Percentiles rank a stretch among this genome's conserved stretches.
These are phyloP conservation scores for Scedosporium minutisporum DNA, from an alignment of 2,329 filamentous ascomycete genomes.

Conservation along the genomic window DNA sequence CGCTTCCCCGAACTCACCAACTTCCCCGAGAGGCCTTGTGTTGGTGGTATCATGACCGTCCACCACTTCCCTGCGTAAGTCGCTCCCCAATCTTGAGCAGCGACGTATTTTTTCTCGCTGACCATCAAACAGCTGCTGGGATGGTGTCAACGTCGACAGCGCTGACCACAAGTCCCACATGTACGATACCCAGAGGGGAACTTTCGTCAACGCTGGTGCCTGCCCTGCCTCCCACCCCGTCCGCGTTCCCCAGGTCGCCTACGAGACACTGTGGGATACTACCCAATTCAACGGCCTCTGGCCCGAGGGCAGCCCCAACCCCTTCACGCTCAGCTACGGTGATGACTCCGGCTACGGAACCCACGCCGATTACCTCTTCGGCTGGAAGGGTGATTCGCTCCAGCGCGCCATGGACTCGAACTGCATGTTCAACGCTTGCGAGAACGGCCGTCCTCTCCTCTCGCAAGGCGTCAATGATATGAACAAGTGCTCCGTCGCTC, in stretches of 20 bases:
- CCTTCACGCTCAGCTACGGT: slow-evolving; percentile 19
- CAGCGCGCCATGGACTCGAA: slow-evolving; percentile 17
- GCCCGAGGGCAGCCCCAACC: slow-evolving; percentile 18
- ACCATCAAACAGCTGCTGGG: slow-evolving; percentile 42
- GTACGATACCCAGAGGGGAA: slow-evolving; percentile 20
- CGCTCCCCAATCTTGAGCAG: not conserved
- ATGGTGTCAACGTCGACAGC: slow-evolving; percentile 46
- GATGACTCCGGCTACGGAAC: slow-evolving; percentile 24
- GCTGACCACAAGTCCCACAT: slow-evolving; percentile 44
- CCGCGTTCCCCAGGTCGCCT: slow-evolving; percentile 28
- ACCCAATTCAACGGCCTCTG: slow-evolving; percentile 23
- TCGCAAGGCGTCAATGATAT: slow-evolving; percentile 3
- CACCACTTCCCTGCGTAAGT: slow-evolving; percentile 36
- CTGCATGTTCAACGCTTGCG: slow-evolving; percentile 49
- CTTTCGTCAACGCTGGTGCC: slow-evolving; percentile 19
- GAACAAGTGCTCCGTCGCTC: slow-evolving; percentile 13
- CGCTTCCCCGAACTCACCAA: slow-evolving; percentile 33
- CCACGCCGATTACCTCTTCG: slow-evolving; percentile 30
- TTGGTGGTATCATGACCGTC: slow-evolving; percentile 44
- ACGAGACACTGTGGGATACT: slow-evolving; percentile 31
- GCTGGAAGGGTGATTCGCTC: slow-evolving; percentile 24
- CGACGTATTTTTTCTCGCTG: slow-evolving; percentile 27
- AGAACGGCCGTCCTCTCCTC: slow-evolving; percentile 11
- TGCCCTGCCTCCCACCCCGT: slow-evolving; percentile 28
- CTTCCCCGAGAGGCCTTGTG: slow-evolving; percentile 32